Percentiles rank a stretch among this genome's conserved stretches.
Conservation (phyloP, 2,329 filamentous ascomycete genomes). For the Dothideomycetes sp. region DNA sequence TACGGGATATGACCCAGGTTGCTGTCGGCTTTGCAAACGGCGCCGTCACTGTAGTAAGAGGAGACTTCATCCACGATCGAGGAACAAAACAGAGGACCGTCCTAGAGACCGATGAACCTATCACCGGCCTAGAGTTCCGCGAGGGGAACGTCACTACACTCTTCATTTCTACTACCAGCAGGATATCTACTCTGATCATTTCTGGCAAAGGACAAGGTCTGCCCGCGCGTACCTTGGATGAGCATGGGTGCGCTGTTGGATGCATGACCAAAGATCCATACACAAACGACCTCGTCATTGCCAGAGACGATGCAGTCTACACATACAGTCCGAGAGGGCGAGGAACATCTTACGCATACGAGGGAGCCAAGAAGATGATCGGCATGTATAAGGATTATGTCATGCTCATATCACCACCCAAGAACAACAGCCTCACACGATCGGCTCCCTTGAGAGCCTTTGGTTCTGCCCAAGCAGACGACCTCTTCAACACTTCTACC, state of each 20-base stretch:
- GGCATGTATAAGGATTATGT: conserved; percentile 76
- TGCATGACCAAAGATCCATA: conserved; percentile 83
- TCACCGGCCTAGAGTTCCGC: conserved; percentile 79
- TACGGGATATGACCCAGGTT: conserved; percentile 82
- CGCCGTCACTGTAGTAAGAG: conserved; percentile 82
- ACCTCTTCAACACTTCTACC: conserved; percentile 74
- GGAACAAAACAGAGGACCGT: conserved; percentile 90
- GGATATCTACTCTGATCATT: conserved; percentile 77
- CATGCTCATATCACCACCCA: conserved; percentile 71
- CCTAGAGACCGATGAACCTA: conserved; percentile 91
- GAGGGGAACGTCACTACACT: conserved; percentile 58
- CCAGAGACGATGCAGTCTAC: conserved; percentile 88
- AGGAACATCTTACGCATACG: conserved; percentile 80
- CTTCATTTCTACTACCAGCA: conserved; percentile 83
- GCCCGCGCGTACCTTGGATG: conserved; percentile 77
- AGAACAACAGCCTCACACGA: conserved; percentile 39
- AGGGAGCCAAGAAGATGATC: conserved; percentile 77
- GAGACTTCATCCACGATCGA: conserved; percentile 89
- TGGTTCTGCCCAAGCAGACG: conserved; percentile 60
- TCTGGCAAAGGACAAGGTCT: conserved; percentile 83
- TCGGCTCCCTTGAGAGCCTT: conserved; percentile 61
- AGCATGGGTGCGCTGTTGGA: conserved; percentile 80
- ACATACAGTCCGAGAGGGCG: conserved; percentile 79
- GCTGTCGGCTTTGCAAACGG: conserved; percentile 95
- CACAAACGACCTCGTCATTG: conserved; percentile 81